phyloP scores from a whole-genome alignment of 768 basidiomycete species.

The Calocera cornea region DNA sequence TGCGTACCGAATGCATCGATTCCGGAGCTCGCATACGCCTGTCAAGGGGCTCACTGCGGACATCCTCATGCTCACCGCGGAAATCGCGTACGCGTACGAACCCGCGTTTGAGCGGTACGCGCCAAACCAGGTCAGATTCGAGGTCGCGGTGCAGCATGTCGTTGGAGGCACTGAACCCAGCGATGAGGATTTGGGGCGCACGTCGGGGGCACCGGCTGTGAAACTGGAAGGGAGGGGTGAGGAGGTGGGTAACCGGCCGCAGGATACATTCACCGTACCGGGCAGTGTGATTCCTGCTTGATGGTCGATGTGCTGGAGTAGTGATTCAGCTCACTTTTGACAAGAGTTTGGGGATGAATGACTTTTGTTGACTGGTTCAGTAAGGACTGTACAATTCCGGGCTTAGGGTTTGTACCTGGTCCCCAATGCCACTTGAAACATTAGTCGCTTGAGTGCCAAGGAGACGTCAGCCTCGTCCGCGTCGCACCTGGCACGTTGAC shows the following conservation, averaged over 20 bases:
- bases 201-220: background rate
- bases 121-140: slow-evolving; percentile 32
- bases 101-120: slow-evolving; percentile 48
- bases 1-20: slow-evolving; percentile 69
- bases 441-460: no score
- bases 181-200: background rate
- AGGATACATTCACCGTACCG: background rate
- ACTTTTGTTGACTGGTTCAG: no score
- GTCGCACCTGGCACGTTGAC: no score
- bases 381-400: no score
- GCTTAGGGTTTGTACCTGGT: no score
- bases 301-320: background rate
- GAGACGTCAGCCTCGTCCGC: no score
- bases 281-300: background rate
- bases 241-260: background rate
- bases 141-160: slow-evolving; percentile 14
- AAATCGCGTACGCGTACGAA: slow-evolving; percentile 43
- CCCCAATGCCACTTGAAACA: no score
- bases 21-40: slow-evolving; percentile 62
- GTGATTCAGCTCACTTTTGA: no score
- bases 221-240: background rate
- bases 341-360: no score
- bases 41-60: slow-evolving; percentile 76
- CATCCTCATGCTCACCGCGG: slow-evolving; percentile 57
- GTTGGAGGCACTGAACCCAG: slow-evolving; percentile 10